Base-by-base conservation (phyloP, 2,329 filamentous ascomycete species). In the Dothistroma septosporum region DNA sequence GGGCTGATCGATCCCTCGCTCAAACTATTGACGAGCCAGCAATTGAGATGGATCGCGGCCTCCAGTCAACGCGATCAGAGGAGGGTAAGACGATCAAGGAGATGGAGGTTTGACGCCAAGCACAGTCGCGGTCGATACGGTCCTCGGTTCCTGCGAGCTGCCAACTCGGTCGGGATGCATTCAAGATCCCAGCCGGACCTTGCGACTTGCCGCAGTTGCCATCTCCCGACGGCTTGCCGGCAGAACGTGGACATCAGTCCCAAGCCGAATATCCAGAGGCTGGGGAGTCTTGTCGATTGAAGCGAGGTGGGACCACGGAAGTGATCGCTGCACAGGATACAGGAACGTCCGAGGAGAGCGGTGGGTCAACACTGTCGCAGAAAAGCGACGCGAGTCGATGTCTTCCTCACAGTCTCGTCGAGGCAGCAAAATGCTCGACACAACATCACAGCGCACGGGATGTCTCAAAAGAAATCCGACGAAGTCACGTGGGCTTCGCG, bases 341-440 rank as follows among this genome's bases (percentile, higher is more conserved):
- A n/a, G 47, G 21, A 49, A 49, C 47, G 2, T 24, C 21, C 47
- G n/a, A 49, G 21, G 37, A 16, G 16, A 44, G 37, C 16, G 47
- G 49, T 28, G 49, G 35, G 49, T 53, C 49, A 53, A 32, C 33
- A 35, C 49, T 53, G 11, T 53, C 50, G 48, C 48, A 52, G 48
- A 31, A 52, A 16, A 52, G 22, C 21, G 24, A 31, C n/a, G 48
- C 24, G 48, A 52, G 11, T 24, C 31, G 21, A 2, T 52, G 48
- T 24, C 21, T 28, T n/a, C 44, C 11, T 10, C 44, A n/a, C 44
- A 11, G 19, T 24, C 47, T 24, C 47, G 21, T 50, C 47, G 19
- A 50, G 3, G 47, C 14, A 50, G 28, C 47, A 50, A 10, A 14
- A 53, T 22, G 50, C 31, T 35, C 31, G 47, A 50, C 28, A 50